Percentiles rank a stretch among this genome's conserved stretches.
Conservation (phyloP, 2,329 filamentous ascomycete genomes). For the Arachnomyces sp. region DNA sequence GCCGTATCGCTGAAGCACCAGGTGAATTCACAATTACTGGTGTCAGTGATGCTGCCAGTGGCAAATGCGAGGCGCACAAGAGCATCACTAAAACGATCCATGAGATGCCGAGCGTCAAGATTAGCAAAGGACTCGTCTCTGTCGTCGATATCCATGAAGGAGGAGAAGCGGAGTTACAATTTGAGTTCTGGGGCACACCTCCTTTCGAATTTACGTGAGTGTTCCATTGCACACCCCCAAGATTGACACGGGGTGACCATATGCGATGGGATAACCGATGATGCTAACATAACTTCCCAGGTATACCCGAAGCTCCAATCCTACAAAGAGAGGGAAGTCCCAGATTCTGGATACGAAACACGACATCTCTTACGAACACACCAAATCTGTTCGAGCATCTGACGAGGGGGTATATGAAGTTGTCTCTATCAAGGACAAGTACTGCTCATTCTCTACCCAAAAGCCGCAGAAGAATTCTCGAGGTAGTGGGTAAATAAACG, state of each 20-base stretch:
- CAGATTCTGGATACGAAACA: slow-evolving; percentile 84
- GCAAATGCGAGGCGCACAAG: slow-evolving; percentile 71
- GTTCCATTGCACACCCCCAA: not conserved
- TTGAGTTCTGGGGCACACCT: slow-evolving; percentile 90
- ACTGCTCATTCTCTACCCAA: slow-evolving; percentile 77
- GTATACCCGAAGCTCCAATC: slow-evolving; percentile 84
- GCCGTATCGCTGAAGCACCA: slow-evolving; percentile 82
- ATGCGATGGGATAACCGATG: slow-evolving; percentile 8
- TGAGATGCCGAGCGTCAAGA: slow-evolving; percentile 80
- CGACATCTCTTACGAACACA: slow-evolving; percentile 72
- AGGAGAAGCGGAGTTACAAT: slow-evolving; percentile 83
- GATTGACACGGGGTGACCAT: not conserved
- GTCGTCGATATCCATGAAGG: slow-evolving; percentile 95
- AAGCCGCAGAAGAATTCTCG: slow-evolving; percentile 39
- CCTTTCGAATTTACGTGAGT: slow-evolving; percentile 86
- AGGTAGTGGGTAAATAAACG: slow-evolving; percentile 8
- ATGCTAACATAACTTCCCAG: slow-evolving; percentile 21
- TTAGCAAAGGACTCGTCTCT: slow-evolving; percentile 72
- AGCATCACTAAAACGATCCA: slow-evolving; percentile 78
- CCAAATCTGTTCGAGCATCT: slow-evolving; percentile 71
- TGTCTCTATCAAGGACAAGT: slow-evolving; percentile 87
- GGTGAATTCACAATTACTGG: slow-evolving; percentile 82
- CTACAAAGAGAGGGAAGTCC: slow-evolving; percentile 65
- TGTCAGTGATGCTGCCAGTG: slow-evolving; percentile 74
- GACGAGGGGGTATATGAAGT: slow-evolving; percentile 98